Evolutionary conservation across 2,329 filamentous ascomycete species (phyloP), one percentile per base, ranked within the genome.

Genomic region (Lasiodiplodia gonubiensis): DNA sequence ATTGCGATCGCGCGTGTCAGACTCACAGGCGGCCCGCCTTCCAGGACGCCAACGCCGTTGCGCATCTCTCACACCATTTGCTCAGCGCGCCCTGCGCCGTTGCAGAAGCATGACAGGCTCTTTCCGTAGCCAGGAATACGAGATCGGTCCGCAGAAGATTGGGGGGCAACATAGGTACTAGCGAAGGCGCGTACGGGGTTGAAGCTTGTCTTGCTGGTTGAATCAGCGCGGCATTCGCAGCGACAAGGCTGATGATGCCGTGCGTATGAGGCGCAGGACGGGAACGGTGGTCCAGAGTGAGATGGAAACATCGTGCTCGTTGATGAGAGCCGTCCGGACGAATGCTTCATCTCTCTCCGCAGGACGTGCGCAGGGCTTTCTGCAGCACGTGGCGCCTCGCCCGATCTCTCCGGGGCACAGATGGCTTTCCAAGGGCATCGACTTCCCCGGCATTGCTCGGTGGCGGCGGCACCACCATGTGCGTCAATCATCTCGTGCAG

Each of bases 1-100:
- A 49, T 61, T 42, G 46, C 39, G 57, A 61, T 61, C 39, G 57
- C 57, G 39, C 57, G 23, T 59, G 55, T 61, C 57, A 61, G 57
- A 61, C 57, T 6, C 25, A 55, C 30, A 25, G 11, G 49, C 49
- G 21, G 33, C 30, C 52, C 52, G 52, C 30, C 37, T 42, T 21
- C 39, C 25, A 48, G 21, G 39, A 33, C 16, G 57, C 57, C 57
- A 27, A 30, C 27, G 39, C 57, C 57, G 57, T 61, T 61, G 39
- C 57, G 57, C 25, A 25, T 49, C 57, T 48, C 39, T 59, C 55
- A 59, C 54, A 48, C 57, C 57, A 61, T 61, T 23, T 35, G 18
- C 23, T 25, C 39, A 61, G 57, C 39, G 18, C 57, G 35, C 53
- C 33, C 30, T 27, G 53, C 39, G 35, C 39, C 57, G 57, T 33